A percentile compares a stretch with the other conserved stretches of the same genome.
Evolutionary conservation across 805 yeast species (phyloP).

Genomic region (Saccharomycopsis fermentans): DNA sequence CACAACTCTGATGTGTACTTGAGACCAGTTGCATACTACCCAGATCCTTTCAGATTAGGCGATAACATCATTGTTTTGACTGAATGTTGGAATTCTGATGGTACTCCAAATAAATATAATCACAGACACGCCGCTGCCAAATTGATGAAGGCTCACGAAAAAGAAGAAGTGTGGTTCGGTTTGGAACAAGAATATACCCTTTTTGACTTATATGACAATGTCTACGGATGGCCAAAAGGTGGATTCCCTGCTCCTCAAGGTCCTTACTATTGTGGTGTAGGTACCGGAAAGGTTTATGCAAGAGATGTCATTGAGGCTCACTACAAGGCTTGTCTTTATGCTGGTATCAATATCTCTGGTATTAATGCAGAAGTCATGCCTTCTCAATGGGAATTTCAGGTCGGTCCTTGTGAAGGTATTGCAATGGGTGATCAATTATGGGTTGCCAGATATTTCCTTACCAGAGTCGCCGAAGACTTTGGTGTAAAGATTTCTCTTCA

Average conservation of each 20-base stretch:
- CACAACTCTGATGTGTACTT: constrained; percentile 90
- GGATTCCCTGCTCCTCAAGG: constrained; percentile 99
- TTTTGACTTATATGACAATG: constrained; percentile 81
- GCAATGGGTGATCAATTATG: constrained; percentile 96
- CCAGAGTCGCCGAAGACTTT: constrained; percentile 96
- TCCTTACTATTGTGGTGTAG: constrained; percentile 99
- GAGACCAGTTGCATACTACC: constrained; percentile 91
- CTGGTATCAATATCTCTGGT: constrained; percentile 88
- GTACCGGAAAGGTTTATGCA: constrained; percentile 95
- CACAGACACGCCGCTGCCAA: constrained; percentile 96
- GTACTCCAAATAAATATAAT: constrained; percentile 97
- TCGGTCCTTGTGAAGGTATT: constrained; percentile 95
- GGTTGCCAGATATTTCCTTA: constrained; percentile 87
- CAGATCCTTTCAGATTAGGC: constrained; percentile 97
- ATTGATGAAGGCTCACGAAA: constrained; percentile 84
- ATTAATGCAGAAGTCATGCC: constrained; percentile 99
- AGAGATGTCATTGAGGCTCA: constrained; percentile 98
- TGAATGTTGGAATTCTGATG: constrained; percentile 97
- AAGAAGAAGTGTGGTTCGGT: constrained; percentile 91
- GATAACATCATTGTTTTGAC: constrained; percentile 91
- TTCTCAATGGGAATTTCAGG: constrained; percentile 99
- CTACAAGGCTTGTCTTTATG: constrained; percentile 93
- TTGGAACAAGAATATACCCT: constrained; percentile 97
- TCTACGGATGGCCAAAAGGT: constrained; percentile 98
- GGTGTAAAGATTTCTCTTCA: constrained; percentile 98